Conservation (phyloP, 2,329 filamentous ascomycete genomes). For the Ascomycota sp. region DNA sequence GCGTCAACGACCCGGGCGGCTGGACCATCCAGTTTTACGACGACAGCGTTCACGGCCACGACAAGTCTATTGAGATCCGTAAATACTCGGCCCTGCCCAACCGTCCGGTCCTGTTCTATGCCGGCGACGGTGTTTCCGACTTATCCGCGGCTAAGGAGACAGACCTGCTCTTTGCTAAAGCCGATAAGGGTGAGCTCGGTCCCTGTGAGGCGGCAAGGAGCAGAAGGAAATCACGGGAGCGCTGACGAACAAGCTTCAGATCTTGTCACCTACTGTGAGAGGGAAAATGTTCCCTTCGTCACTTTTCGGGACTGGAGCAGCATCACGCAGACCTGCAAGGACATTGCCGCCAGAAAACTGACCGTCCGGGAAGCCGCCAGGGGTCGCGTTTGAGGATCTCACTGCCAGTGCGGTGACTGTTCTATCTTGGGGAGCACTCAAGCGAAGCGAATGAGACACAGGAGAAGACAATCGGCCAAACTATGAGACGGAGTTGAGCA, state of each 20-base stretch:
- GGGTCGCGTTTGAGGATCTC: conserved; percentile 14
- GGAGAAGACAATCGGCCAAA: too few relatives aligned
- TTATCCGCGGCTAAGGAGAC: conserved; percentile 83
- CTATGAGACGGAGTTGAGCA: too few relatives aligned
- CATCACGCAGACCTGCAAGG: conserved; percentile 57
- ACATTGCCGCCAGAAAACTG: conserved; percentile 53
- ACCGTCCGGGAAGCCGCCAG: conserved; percentile 50
- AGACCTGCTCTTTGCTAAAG: conserved; percentile 83
- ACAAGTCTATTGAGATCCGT: conserved; percentile 82
- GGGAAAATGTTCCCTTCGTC: conserved; percentile 68
- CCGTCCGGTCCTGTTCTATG: conserved; percentile 77
- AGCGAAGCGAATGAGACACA: too few relatives aligned
- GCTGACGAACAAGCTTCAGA: conserved; percentile 28
- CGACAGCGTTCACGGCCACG: conserved; percentile 80
- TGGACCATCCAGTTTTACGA: conserved; percentile 86
- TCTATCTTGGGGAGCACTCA: too few relatives aligned
- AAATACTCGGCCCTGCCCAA: conserved; percentile 62
- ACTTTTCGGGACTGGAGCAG: conserved; percentile 69
- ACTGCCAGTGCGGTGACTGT: not conserved
- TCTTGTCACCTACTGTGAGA: conserved; percentile 70
- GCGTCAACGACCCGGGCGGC: conserved; percentile 57
- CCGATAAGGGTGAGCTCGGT: conserved; percentile 47
- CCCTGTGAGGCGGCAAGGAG: not conserved
- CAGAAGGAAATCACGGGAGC: too few relatives aligned
- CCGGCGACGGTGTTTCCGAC: conserved; percentile 85